Evolutionary conservation across 352 stramenopile species (phyloP).

Genomic region (Plasmopara viticola): DNA sequence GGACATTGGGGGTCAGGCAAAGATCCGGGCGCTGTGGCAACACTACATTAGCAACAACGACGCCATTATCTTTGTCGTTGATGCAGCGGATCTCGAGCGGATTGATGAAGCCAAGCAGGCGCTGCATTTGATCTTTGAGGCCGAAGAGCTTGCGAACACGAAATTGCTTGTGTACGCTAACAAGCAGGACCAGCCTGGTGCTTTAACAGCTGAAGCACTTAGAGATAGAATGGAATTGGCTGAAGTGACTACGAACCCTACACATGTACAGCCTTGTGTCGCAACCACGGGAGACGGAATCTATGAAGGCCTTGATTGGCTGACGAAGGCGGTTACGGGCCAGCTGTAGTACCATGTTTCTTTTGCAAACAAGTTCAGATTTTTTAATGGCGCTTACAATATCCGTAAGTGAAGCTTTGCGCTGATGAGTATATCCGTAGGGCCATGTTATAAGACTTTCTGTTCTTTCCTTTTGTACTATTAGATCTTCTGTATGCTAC

Average conservation of each 20-base stretch:
- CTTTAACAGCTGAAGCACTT: constrained; percentile 27
- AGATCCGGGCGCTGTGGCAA: constrained; percentile 48
- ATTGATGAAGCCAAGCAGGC: constrained; percentile 40
- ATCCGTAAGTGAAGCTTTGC: too few species aligned
- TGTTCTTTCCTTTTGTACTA: too few species aligned
- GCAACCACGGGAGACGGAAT: constrained; percentile 31
- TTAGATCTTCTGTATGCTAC: too few species aligned
- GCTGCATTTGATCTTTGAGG: constrained; percentile 35
- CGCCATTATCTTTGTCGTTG: constrained; percentile 82
- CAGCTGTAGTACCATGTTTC: constrained; percentile 2
- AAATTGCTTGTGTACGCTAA: constrained; percentile 50
- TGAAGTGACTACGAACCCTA: constrained; percentile 31
- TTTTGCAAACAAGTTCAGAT: too few species aligned
- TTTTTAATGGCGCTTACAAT: too few species aligned
- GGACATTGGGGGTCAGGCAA: constrained; percentile 66
- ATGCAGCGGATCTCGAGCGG: constrained; percentile 46
- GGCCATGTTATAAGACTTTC: too few species aligned
- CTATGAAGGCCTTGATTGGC: constrained; percentile 47
- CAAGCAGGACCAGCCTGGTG: constrained; percentile 39
- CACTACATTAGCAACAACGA: constrained; percentile 66
- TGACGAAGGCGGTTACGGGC: constrained; percentile 30
- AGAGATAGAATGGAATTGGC: constrained; percentile 27
- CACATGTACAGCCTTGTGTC: constrained; percentile 27
- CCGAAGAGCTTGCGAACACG: constrained; percentile 32
- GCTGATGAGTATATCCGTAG: too few species aligned